Percentiles rank a stretch among this genome's conserved stretches.
Evolutionary conservation across 1,284 basidiomycete genomes (phyloP).

Genomic region (Sporisorium scitamineum): DNA sequence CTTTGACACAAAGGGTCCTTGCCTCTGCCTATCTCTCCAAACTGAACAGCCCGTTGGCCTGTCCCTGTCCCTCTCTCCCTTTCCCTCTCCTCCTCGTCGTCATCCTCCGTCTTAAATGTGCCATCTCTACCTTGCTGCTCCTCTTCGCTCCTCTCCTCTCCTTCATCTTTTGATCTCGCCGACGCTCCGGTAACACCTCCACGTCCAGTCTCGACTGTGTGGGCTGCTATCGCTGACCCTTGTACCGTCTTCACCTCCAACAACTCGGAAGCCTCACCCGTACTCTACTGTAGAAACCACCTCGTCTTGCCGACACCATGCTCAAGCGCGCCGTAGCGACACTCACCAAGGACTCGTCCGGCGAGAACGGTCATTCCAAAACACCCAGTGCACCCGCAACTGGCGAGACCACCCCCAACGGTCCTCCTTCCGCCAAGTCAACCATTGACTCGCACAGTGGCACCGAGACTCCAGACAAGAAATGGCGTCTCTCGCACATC

Average conservation of each 20-base stretch:
- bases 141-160: background rate
- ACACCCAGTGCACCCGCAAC: constrained; percentile 11
- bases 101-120: background rate
- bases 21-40: background rate
- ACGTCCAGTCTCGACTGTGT: constrained; percentile 57
- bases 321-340: constrained; percentile 41
- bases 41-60: no score
- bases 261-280: background rate
- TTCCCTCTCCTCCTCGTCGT: no score
- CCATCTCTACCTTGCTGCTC: background rate
- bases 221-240: constrained; percentile 25
- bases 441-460: constrained; percentile 30
- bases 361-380: constrained; percentile 25
- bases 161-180: background rate
- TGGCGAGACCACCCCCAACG: constrained; percentile 23
- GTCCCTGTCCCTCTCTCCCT: background rate
- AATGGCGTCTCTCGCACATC: constrained; percentile 52
- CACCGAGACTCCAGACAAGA: constrained; percentile 29
- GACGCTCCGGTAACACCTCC: constrained; percentile 28
- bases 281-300: background rate
- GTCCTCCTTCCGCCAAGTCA: constrained; percentile 23
- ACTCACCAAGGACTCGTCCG: constrained; percentile 36
- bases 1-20: background rate
- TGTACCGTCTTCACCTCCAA: background rate
- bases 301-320: constrained; percentile 13